phyloP scores from a whole-genome alignment of 768 basidiomycete genomes.

The Pleurotus cornucopiae region DNA sequence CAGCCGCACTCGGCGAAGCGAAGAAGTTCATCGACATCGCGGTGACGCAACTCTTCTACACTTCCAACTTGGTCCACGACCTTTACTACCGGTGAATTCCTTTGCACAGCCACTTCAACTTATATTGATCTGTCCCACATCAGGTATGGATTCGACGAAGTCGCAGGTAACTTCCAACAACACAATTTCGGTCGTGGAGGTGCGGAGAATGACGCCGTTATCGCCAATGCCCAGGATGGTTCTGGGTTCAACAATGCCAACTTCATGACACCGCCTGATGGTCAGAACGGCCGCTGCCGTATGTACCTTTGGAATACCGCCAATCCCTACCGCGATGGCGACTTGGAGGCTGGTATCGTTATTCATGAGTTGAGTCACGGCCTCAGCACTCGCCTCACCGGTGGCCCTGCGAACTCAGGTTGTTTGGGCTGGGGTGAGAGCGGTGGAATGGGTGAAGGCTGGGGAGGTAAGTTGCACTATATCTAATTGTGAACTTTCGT shows the following conservation, averaged over 20 bases:
- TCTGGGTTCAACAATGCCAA: conserved; percentile 91
- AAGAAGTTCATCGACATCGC: conserved; percentile 83
- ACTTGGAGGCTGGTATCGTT: conserved; percentile 95
- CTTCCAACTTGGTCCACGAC: conserved; percentile 77
- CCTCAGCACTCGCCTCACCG: conserved; percentile 89
- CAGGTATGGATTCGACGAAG: conserved; percentile 90
- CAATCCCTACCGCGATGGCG: conserved; percentile 88
- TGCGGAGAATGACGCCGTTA: conserved; percentile 81
- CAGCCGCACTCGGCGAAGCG: conserved; percentile 66
- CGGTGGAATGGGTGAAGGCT: conserved; percentile 98
- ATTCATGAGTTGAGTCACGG: conserved; percentile 91
- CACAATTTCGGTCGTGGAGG: conserved; percentile 95
- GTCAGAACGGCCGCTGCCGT: conserved; percentile 86
- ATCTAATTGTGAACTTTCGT: no score
- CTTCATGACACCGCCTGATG: conserved; percentile 84
- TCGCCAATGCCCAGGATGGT: conserved; percentile 94
- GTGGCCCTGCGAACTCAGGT: conserved; percentile 88
- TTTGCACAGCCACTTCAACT: background rate
- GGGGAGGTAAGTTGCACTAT: conserved; percentile 57
- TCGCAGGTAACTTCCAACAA: conserved; percentile 95
- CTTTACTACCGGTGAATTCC: conserved; percentile 62
- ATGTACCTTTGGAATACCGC: conserved; percentile 97
- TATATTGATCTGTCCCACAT: conserved; percentile 10
- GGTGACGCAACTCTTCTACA: conserved; percentile 87
- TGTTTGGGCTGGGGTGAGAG: conserved; percentile 95